phyloP scores from a whole-genome alignment of 225 moss, liverwort and hornwort species.

The Lunularia cruciata region DNA sequence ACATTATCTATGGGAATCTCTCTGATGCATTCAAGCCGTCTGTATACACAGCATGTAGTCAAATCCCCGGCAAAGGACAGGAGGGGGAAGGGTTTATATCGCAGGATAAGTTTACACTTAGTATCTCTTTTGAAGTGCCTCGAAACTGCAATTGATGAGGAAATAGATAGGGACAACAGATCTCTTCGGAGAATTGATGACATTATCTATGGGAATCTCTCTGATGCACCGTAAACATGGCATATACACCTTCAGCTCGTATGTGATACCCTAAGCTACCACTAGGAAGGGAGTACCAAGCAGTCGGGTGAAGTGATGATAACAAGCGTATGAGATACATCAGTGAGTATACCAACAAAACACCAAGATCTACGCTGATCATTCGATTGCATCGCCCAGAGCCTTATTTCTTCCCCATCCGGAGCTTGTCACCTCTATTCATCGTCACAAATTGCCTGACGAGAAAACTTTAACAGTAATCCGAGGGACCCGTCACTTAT shows the following conservation, averaged over 20 bases:
- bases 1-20: constrained; percentile 30
- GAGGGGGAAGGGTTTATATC: no score
- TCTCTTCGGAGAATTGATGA: constrained; percentile 29
- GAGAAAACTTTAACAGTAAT: no score
- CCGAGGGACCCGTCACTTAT: no score
- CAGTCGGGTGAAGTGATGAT: constrained; percentile 19
- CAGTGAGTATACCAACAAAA: not conserved
- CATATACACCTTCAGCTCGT: not conserved
- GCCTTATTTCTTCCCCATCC: no score
- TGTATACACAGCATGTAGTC: no score
- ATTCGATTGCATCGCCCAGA: constrained; percentile 12
- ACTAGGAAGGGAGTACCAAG: not conserved
- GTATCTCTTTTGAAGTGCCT: no score
- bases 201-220: constrained; percentile 35
- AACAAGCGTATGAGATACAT: not conserved
- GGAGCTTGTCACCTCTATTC: no score
- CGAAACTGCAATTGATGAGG: constrained; percentile 27
- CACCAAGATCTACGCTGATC: constrained; percentile 33
- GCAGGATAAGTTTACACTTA: no score
- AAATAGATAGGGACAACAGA: constrained; percentile 35
- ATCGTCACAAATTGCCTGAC: no score
- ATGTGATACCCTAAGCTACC: not conserved
- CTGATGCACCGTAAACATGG: constrained; percentile 20
- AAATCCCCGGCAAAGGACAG: no score
- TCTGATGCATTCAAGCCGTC: no score